phyloP scores from a whole-genome alignment of 2,329 filamentous ascomycete genomes.

The Triangularia verruculosa region DNA sequence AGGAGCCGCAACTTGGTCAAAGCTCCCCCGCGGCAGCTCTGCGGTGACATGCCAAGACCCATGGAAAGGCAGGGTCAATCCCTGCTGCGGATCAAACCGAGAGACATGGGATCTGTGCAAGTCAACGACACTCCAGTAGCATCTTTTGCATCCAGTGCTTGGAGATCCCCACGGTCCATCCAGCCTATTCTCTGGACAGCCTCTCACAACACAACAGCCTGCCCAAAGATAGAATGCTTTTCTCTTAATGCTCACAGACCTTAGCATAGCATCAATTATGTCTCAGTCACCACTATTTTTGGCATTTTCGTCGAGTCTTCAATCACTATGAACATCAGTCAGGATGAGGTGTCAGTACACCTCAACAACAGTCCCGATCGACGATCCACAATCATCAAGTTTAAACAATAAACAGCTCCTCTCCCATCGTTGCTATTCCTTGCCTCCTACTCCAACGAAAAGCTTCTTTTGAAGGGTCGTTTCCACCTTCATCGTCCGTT shows the following conservation, averaged over 20 bases:
- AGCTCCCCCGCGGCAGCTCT: slow-evolving; percentile 12
- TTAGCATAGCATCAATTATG: slow-evolving; percentile 4
- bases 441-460: background rate
- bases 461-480: background rate
- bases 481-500: background rate
- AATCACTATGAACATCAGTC: background rate
- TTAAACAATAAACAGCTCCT: background rate
- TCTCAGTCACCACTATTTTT: slow-evolving; percentile 4
- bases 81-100: slow-evolving; percentile 22
- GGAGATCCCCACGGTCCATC: slow-evolving; percentile 18
- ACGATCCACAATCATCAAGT: background rate
- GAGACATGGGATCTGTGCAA: slow-evolving; percentile 6
- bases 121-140: background rate
- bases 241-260: slow-evolving; percentile 6
- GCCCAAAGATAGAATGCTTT: background rate
- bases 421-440: background rate
- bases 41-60: slow-evolving; percentile 12
- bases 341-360: background rate
- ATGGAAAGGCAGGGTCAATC: slow-evolving; percentile 14
- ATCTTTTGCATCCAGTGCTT: slow-evolving; percentile 4
- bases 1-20: slow-evolving; percentile 11
- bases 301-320: background rate
- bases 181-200: slow-evolving; percentile 18
- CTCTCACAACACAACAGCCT: slow-evolving; percentile 2
- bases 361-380: background rate